Percentiles rank a stretch among this genome's conserved stretches.
phyloP scores from a whole-genome alignment of 257 asterid genomes.

The Salvia rosmarinus region DNA sequence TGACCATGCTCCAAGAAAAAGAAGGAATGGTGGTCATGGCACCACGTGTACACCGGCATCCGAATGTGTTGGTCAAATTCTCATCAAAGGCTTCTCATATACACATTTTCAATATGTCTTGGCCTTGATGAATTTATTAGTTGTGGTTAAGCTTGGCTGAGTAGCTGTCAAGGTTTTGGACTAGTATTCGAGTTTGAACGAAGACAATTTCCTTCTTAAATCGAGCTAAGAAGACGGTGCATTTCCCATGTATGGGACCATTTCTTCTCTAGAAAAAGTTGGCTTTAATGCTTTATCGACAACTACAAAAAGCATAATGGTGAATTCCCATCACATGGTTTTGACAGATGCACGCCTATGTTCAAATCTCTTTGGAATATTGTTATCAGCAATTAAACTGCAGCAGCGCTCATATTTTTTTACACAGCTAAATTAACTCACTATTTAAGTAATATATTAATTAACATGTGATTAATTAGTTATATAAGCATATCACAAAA shows the following conservation, averaged over 20 bases:
- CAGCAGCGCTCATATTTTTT: background rate
- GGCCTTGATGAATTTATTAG: conserved; percentile 8
- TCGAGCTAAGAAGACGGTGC: conserved; percentile 2
- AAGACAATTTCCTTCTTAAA: conserved; percentile 7
- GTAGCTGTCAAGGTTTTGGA: conserved; percentile 23
- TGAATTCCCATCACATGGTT: conserved; percentile 53
- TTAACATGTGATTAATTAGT: background rate
- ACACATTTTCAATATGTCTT: too few species aligned
- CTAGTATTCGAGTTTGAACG: background rate
- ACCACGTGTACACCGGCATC: conserved; percentile 62
- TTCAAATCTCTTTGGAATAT: background rate
- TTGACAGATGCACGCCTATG: conserved; percentile 48
- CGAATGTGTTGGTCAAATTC: conserved; percentile 42
- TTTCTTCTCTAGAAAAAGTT: conserved; percentile 45
- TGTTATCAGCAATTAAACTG: background rate
- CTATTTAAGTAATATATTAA: too few species aligned
- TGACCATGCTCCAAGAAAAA: conserved; percentile 49
- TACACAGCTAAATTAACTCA: too few species aligned
- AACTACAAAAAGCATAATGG: conserved; percentile 52
- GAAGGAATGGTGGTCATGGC: conserved; percentile 53
- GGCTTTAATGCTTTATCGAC: conserved; percentile 62
- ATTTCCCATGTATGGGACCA: conserved; percentile 52
- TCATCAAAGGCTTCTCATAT: conserved; percentile 40
- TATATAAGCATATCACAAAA: too few species aligned
- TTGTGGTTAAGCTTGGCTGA: conserved; percentile 1